These are phyloP conservation scores for Penicillium ochrochloron DNA, from an alignment of 495 filamentous ascomycete genomes.

Conservation along the genomic window DNA sequence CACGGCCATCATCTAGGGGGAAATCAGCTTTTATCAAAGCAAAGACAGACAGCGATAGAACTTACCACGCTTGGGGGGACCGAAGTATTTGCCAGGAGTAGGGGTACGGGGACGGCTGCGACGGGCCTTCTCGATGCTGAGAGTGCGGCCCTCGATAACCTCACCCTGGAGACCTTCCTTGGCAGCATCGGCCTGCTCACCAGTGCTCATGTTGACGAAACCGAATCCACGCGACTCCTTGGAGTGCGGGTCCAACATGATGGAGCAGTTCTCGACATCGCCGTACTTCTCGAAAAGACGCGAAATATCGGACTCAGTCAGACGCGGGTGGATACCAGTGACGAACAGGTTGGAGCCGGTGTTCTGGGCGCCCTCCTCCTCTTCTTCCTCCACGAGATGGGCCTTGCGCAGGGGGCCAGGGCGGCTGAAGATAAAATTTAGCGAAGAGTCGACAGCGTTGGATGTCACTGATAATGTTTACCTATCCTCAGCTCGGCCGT, in stretches of 20 bases:
- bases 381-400: constrained; percentile 62
- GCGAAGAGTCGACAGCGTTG: neutral
- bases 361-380: constrained; percentile 82
- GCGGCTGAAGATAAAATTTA: constrained; percentile 15
- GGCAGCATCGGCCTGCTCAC: constrained; percentile 92
- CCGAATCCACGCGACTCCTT: constrained; percentile 99
- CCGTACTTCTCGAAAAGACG: constrained; percentile 98
- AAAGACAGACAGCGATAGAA: constrained; percentile 11
- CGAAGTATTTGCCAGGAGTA: constrained; percentile 98
- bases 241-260: constrained; percentile 98
- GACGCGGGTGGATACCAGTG: constrained; percentile 94
- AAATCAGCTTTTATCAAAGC: constrained; percentile 10
- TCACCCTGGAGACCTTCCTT: constrained; percentile 96
- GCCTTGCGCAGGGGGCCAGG: constrained; percentile 39
- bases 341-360: constrained; percentile 98
- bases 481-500: constrained; percentile 71
- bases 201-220: constrained; percentile 97
- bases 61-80: constrained; percentile 96
- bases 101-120: constrained; percentile 92
- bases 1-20: constrained; percentile 60
- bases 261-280: constrained; percentile 97
- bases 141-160: constrained; percentile 89
- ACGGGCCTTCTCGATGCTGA: constrained; percentile 99
- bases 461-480: constrained; percentile 50
- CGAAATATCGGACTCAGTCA: constrained; percentile 87